Conservation (phyloP, 2,329 filamentous ascomycete species). For the Plenodomus lindquistii region DNA sequence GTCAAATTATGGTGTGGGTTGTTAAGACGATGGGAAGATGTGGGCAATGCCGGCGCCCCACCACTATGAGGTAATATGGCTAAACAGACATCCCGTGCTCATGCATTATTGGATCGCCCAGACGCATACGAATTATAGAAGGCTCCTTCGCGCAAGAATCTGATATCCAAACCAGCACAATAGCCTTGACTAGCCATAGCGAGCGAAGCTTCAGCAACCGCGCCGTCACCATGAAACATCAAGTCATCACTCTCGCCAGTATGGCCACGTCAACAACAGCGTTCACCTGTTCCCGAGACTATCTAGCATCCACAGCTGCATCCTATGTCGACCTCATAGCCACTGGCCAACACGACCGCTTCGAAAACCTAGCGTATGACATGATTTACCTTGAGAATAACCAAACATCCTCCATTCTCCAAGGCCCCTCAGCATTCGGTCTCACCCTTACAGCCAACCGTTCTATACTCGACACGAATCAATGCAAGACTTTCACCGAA, state of each 20-base stretch:
- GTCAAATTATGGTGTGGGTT: neutral
- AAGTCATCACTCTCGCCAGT: neutral
- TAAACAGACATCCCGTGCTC: neutral
- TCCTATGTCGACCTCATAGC: constrained; percentile 15
- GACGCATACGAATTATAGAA: no score
- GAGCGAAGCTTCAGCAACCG: no score
- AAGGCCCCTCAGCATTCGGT: constrained; percentile 19
- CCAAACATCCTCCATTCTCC: constrained; percentile 13
- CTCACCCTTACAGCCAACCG: constrained; percentile 20
- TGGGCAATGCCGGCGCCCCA: neutral
- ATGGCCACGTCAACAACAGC: neutral
- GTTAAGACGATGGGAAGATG: neutral
- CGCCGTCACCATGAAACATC: neutral
- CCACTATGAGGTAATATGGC: neutral
- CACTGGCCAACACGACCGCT: constrained; percentile 18
- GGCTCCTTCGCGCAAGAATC: no score
- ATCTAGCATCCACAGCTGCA: constrained; percentile 6
- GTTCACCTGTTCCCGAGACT: constrained; percentile 12
- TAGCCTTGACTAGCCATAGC: no score
- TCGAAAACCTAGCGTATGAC: constrained; percentile 18
- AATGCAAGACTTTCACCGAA: constrained; percentile 33
- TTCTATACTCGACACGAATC: constrained; percentile 22
- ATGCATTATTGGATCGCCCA: no score
- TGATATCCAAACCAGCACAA: no score
- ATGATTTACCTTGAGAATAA: constrained; percentile 27